phyloP scores from a whole-genome alignment of 352 stramenopile species.

The Lagenidium sp. region DNA sequence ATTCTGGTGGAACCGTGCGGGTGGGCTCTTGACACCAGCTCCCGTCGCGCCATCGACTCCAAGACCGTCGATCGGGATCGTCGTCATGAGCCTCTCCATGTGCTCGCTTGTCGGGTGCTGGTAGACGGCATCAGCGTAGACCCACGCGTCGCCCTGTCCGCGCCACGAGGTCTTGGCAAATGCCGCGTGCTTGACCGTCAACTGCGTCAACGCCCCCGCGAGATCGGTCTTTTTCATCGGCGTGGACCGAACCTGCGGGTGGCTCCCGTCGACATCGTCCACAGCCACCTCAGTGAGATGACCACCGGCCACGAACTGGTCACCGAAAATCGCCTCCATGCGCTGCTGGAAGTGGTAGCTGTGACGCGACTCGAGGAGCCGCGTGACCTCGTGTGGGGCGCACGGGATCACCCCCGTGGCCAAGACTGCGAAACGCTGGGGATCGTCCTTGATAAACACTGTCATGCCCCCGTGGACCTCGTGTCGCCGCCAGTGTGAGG shows the following conservation, averaged over 20 bases:
- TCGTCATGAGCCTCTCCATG: slow-evolving; percentile 1
- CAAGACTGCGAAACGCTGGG: not conserved
- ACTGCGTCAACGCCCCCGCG: not conserved
- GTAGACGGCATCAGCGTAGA: slow-evolving; percentile 3
- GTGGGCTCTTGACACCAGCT: not conserved
- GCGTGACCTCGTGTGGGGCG: not conserved
- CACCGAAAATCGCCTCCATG: not conserved
- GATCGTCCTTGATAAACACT: slow-evolving; percentile 1
- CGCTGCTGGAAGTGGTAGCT: not conserved
- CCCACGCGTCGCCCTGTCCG: slow-evolving; percentile 4
- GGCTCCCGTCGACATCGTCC: not conserved
- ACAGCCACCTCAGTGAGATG: too few species aligned
- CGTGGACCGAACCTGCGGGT: not conserved
- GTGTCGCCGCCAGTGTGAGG: not conserved
- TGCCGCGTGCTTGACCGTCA: slow-evolving; percentile 6
- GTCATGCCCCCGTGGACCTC: not conserved
- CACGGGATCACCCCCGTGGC: not conserved
- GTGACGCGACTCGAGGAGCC: not conserved
- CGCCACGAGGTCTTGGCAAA: slow-evolving; percentile 4
- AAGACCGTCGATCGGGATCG: not conserved
- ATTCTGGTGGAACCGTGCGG: too few species aligned
- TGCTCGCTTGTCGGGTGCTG: slow-evolving; percentile 2
- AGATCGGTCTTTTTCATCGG: too few species aligned
- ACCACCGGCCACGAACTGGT: not conserved
- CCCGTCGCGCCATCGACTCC: not conserved